Conservation (phyloP, 2,329 filamentous ascomycete genomes). For the Periconia macrospinosa region DNA sequence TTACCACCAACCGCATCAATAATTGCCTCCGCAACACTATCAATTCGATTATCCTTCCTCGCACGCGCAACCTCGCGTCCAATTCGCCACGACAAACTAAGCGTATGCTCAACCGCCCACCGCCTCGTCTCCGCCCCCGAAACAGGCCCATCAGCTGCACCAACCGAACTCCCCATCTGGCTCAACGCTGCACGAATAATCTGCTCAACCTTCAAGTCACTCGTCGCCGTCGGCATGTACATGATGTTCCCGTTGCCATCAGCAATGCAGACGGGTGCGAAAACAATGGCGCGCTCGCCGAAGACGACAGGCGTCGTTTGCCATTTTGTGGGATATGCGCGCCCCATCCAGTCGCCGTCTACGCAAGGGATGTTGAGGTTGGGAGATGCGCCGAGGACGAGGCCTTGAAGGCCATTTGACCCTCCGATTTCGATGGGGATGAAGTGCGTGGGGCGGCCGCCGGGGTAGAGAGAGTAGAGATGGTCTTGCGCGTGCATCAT, state of each 20-base stretch:
- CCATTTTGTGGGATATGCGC: constrained; percentile 51
- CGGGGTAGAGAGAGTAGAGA: constrained; percentile 37
- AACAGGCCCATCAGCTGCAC: constrained; percentile 41
- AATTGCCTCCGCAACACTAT: constrained; percentile 42
- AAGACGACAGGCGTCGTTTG: constrained; percentile 49
- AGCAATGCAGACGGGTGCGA: constrained; percentile 42
- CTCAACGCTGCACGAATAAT: constrained; percentile 40
- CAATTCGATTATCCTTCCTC: constrained; percentile 39
- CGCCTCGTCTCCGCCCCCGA: constrained; percentile 40
- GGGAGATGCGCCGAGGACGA: constrained; percentile 40
- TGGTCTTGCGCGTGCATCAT: constrained; percentile 43
- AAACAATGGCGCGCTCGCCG: constrained; percentile 42
- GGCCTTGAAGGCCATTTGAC: constrained; percentile 47
- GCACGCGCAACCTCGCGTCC: constrained; percentile 40
- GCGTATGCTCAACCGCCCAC: constrained; percentile 44
- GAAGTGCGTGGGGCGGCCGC: constrained; percentile 37
- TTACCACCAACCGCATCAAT: constrained; percentile 47
- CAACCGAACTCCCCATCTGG: constrained; percentile 41
- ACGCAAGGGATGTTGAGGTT: constrained; percentile 48
- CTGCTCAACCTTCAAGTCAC: constrained; percentile 43
- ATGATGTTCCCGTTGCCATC: constrained; percentile 48
- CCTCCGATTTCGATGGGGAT: constrained; percentile 53
- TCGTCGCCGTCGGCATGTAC: constrained; percentile 41
- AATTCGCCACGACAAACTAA: constrained; percentile 43
- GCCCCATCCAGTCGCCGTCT: constrained; percentile 54